Evolutionary conservation across 768 basidiomycete genomes (phyloP).

Genomic region (Mycena sanguinolenta): DNA sequence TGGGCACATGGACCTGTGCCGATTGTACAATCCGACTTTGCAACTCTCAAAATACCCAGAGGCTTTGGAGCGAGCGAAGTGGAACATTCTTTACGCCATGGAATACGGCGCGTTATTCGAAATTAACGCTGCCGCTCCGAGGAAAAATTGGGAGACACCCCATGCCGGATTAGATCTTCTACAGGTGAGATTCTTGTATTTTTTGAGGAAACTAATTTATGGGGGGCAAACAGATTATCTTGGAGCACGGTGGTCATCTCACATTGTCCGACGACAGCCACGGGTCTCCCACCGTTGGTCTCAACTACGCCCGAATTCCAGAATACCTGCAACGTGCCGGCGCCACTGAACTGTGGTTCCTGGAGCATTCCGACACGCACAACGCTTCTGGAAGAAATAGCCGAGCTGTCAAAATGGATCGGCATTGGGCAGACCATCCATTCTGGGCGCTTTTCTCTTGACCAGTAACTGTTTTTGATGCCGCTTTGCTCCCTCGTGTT

Average conservation of each 20-base stretch:
- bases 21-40: slow-evolving; percentile 81
- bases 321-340: slow-evolving; percentile 75
- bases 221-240: slow-evolving; percentile 68
- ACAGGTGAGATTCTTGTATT: slow-evolving; percentile 59
- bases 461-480: slow-evolving; percentile 8
- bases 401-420: slow-evolving; percentile 58
- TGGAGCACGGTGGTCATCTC: slow-evolving; percentile 77
- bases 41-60: slow-evolving; percentile 66
- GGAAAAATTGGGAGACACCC: slow-evolving; percentile 89
- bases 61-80: slow-evolving; percentile 74
- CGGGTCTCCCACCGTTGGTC: slow-evolving; percentile 87
- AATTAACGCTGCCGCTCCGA: slow-evolving; percentile 90
- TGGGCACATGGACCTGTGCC: slow-evolving; percentile 94
- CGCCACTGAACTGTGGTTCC: slow-evolving; percentile 76
- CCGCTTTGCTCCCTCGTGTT: slow-evolving; percentile 4
- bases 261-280: slow-evolving; percentile 97
- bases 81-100: slow-evolving; percentile 82
- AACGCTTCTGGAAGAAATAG: slow-evolving; percentile 63
- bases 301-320: slow-evolving; percentile 80
- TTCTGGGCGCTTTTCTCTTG: slow-evolving; percentile 64
- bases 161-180: slow-evolving; percentile 89
- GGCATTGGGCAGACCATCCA: slow-evolving; percentile 68
- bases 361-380: slow-evolving; percentile 55
- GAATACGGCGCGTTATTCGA: slow-evolving; percentile 94
- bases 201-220: slow-evolving; percentile 5